phyloP scores from a whole-genome alignment of 352 stramenopile genomes.

The Pythium brachiatum region DNA sequence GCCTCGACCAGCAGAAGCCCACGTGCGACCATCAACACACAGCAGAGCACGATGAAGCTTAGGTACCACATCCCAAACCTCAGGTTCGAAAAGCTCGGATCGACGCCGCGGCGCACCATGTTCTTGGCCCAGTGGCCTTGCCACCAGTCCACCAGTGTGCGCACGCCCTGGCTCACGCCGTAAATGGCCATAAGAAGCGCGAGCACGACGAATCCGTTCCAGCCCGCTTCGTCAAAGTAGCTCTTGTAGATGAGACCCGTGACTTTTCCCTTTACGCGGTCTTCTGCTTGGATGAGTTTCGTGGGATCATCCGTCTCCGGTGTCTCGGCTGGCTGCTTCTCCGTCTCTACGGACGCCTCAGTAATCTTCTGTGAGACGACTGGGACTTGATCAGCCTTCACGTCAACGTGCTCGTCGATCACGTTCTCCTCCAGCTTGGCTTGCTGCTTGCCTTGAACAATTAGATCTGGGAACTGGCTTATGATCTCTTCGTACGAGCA shows the following conservation, averaged over 20 bases:
- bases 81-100: conserved; percentile 8
- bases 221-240: conserved; percentile 26
- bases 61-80: conserved; percentile 34
- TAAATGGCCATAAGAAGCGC: conserved; percentile 7
- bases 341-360: too few species aligned
- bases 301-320: not conserved
- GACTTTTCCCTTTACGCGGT: conserved; percentile 22
- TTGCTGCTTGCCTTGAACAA: conserved; percentile 10
- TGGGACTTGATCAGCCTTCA: not conserved
- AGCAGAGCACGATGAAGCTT: conserved; percentile 28
- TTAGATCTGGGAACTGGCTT: conserved; percentile 23
- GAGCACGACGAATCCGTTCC: conserved; percentile 16
- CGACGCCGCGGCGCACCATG: conserved; percentile 6
- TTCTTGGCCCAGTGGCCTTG: conserved; percentile 24
- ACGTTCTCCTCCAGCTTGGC: conserved; percentile 13
- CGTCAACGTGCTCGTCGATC: conserved; percentile 19
- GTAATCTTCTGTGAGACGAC: too few species aligned
- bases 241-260: conserved; percentile 18
- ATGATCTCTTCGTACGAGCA: conserved; percentile 26
- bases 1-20: conserved; percentile 34
- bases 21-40: conserved; percentile 22
- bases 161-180: conserved; percentile 1
- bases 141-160: conserved; percentile 14
- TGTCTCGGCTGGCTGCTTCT: not conserved
- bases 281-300: conserved; percentile 22